Conservation (phyloP, 192 early-diverging fungal genomes). For the Umbelopsis sp. region DNA sequence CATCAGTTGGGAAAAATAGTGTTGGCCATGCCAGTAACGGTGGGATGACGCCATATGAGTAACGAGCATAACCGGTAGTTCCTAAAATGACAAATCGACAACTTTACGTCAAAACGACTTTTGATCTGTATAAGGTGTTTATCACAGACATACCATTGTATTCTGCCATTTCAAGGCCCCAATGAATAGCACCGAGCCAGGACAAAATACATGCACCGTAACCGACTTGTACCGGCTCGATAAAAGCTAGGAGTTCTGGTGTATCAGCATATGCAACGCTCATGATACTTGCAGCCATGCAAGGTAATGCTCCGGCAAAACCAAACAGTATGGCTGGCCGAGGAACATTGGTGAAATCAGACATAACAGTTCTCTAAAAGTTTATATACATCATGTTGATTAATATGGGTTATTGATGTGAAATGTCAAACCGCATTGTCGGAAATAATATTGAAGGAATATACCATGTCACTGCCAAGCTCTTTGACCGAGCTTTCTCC, state of each 20-base stretch:
- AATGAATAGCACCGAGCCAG: constrained; percentile 33
- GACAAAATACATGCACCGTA: constrained; percentile 29
- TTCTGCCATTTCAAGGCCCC: constrained; percentile 34
- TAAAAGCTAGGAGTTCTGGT: constrained; percentile 13
- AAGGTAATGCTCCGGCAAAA: constrained; percentile 14
- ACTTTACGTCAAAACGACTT: neutral
- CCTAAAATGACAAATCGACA: constrained; percentile 8
- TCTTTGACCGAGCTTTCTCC: constrained; percentile 6
- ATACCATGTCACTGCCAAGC: constrained; percentile 6
- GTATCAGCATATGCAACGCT: constrained; percentile 10
- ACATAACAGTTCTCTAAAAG: constrained; percentile 2
- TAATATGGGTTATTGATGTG: neutral
- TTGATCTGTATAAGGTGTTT: neutral
- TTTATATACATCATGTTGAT: neutral
- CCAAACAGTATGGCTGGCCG: constrained; percentile 1
- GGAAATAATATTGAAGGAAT: neutral
- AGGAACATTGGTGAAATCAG: constrained; percentile 11
- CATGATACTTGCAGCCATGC: constrained; percentile 5
- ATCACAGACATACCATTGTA: constrained; percentile 16
- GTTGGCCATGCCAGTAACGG: constrained; percentile 17
- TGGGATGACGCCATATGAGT: constrained; percentile 17
- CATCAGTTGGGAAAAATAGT: constrained; percentile 4
- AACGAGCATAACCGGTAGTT: constrained; percentile 18
- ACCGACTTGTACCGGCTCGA: constrained; percentile 27
- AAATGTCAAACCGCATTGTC: neutral